Percentiles rank a stretch among this genome's conserved stretches.
phyloP scores from a whole-genome alignment of 768 basidiomycete species.

The button mushroom (Agaricus bisporus) region DNA sequence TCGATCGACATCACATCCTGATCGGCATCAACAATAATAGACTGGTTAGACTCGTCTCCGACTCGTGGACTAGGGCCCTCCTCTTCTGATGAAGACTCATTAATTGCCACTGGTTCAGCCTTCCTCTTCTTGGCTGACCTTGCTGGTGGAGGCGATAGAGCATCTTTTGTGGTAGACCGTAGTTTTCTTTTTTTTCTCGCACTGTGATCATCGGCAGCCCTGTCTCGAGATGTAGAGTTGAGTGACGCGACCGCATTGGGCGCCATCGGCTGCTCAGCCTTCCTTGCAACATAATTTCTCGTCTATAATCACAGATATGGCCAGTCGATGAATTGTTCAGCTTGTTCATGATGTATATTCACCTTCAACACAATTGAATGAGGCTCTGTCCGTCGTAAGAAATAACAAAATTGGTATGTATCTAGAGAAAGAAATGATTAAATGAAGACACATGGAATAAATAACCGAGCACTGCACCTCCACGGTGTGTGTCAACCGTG shows the following conservation, averaged over 20 bases:
- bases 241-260: background rate
- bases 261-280: constrained; percentile 7
- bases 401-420: constrained; percentile 88
- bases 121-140: constrained; percentile 16
- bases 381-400: constrained; percentile 75
- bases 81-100: background rate
- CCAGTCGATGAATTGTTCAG: background rate
- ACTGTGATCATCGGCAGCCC: background rate
- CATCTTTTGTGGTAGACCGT: background rate
- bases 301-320: constrained; percentile 20
- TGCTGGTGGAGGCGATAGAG: background rate
- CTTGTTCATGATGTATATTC: background rate
- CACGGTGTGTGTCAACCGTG: constrained; percentile 78
- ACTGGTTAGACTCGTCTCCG: background rate
- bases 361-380: constrained; percentile 84
- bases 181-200: constrained; percentile 2
- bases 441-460: constrained; percentile 3
- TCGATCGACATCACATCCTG: constrained; percentile 10
- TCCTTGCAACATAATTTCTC: constrained; percentile 30
- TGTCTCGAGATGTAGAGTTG: background rate
- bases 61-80: background rate
- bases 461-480: constrained; percentile 45
- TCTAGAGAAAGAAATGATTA: constrained; percentile 36
- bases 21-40: background rate
- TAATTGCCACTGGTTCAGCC: background rate